These are phyloP conservation scores for Paecilomyces variotii DNA, from an alignment of 2,329 filamentous ascomycete species.

Conservation along the genomic window DNA sequence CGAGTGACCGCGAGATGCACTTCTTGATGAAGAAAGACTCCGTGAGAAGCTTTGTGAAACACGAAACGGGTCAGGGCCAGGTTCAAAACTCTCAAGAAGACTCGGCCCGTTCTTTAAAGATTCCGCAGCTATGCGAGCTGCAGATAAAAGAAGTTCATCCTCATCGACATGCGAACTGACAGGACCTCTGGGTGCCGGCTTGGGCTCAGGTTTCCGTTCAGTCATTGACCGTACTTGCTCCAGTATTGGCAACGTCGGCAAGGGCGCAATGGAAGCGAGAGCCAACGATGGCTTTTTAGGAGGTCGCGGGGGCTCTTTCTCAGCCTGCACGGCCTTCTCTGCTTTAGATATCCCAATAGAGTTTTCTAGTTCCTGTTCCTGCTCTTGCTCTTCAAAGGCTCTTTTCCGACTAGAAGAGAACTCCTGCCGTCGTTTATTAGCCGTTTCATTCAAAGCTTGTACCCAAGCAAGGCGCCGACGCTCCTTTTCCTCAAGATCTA, in stretches of 20 bases:
- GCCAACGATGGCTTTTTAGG: constrained; percentile 19
- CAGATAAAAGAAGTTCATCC: constrained; percentile 34
- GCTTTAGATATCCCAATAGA: constrained; percentile 11
- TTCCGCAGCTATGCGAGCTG: constrained; percentile 34
- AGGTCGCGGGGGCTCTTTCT: not conserved
- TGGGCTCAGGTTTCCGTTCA: constrained; percentile 13
- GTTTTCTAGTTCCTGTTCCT: constrained; percentile 10
- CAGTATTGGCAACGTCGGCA: constrained; percentile 28
- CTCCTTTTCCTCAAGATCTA: constrained; percentile 5
- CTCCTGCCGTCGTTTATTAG: constrained; percentile 16
- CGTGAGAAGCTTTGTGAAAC: constrained; percentile 20
- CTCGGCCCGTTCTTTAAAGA: constrained; percentile 28
- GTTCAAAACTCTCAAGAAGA: constrained; percentile 19
- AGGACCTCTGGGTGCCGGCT: constrained; percentile 13
- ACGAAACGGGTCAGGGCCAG: constrained; percentile 15
- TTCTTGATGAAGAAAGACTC: constrained; percentile 16
- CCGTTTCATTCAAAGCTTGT: constrained; percentile 11
- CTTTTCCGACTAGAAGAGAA: constrained; percentile 20
- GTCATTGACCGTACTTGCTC: constrained; percentile 21
- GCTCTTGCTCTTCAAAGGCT: constrained; percentile 7
- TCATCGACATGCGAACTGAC: constrained; percentile 27
- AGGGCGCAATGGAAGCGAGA: constrained; percentile 20
- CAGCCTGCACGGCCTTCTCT: constrained; percentile 13
- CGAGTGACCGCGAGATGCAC: constrained; percentile 20
- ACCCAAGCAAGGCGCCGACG: constrained; percentile 11